Evolutionary conservation across 441 rosid species (phyloP).

Genomic region (Syzygium syzygioides): DNA sequence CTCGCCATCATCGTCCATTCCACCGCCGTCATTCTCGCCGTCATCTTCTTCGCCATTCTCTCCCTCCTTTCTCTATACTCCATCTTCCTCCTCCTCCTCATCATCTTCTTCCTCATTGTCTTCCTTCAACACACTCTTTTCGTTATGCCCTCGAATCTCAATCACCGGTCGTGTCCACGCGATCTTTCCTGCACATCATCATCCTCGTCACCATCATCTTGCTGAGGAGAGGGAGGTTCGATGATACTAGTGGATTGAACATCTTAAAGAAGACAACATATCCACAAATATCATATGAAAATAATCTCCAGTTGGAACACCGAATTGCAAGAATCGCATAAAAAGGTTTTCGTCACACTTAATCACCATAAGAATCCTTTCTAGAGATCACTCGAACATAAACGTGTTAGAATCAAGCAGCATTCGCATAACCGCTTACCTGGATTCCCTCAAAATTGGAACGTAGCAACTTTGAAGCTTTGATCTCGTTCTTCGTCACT

Average conservation of each 20-base stretch:
- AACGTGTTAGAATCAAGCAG: no score
- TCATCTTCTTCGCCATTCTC: background rate
- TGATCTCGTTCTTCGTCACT: no score
- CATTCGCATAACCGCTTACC: no score
- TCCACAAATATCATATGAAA: no score
- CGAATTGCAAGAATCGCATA: no score
- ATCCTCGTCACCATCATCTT: background rate
- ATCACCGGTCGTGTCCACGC: background rate
- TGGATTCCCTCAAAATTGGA: no score
- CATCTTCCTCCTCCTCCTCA: background rate
- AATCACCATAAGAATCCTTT: no score
- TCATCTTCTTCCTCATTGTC: no score
- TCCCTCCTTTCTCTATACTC: background rate
- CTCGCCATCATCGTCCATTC: background rate
- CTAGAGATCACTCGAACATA: no score
- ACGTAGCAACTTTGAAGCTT: no score
- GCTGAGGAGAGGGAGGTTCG: background rate
- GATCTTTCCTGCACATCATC: background rate
- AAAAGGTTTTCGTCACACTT: no score
- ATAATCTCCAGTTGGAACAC: no score
- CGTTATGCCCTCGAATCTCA: background rate
- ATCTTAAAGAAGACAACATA: background rate
- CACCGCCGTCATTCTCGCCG: background rate
- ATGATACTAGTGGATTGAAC: background rate
- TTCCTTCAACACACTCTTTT: background rate